Conservation (phyloP, 495 filamentous ascomycete genomes). For the Apiosordaria backusii region DNA sequence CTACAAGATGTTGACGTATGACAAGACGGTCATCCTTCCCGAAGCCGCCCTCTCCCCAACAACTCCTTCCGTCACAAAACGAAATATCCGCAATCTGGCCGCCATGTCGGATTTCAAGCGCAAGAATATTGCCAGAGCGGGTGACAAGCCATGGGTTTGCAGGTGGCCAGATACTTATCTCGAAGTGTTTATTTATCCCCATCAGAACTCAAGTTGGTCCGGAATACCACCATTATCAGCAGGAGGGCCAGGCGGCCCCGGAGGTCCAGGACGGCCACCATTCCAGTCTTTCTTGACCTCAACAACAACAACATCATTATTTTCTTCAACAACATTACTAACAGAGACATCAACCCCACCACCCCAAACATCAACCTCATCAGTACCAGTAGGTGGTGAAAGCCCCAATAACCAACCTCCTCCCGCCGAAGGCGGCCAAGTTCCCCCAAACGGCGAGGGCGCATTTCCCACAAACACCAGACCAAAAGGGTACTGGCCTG, state of each 20-base stretch:
- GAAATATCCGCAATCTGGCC: constrained; percentile 10
- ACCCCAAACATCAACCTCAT: not conserved
- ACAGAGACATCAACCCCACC: constrained; percentile 3
- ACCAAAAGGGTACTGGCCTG: constrained; percentile 5
- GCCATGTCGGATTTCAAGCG: constrained; percentile 38
- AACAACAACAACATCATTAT: not conserved
- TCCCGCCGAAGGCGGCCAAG: not conserved
- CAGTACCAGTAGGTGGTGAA: not conserved
- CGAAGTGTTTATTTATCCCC: constrained; percentile 77
- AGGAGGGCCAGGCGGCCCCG: not conserved
- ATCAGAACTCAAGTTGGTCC: constrained; percentile 48
- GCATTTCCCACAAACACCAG: not conserved
- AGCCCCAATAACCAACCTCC: not conserved
- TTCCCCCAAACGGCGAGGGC: not conserved
- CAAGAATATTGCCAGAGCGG: constrained; percentile 50
- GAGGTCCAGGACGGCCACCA: not conserved
- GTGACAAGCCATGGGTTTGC: constrained; percentile 81
- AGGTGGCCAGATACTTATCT: constrained; percentile 80
- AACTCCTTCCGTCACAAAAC: constrained; percentile 13
- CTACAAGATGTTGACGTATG: constrained; percentile 65
- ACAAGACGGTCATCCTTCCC: constrained; percentile 77
- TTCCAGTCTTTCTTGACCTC: not conserved
- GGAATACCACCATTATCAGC: constrained; percentile 12
- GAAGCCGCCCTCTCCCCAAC: constrained; percentile 45
- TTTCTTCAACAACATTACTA: constrained; percentile 13